Evolutionary conservation across 306 rosid genomes (phyloP), one percentile per base, ranked within the genome.

Genomic region (Comarum palustre): DNA sequence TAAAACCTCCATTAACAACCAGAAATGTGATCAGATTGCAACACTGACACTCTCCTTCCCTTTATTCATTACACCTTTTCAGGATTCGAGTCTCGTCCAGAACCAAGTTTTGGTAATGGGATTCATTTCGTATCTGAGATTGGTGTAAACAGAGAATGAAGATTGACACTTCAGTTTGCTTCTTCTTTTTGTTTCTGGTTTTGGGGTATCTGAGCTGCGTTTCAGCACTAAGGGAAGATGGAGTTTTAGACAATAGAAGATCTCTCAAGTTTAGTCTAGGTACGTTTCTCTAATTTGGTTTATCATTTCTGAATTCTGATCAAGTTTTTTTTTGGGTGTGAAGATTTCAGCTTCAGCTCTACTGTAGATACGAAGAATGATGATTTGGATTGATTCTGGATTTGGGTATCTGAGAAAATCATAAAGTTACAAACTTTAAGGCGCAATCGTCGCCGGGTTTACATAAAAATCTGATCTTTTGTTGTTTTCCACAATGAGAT

Each of bases 181-280:
- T 77, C 60, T 82, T 77, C 46, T 66, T 86, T 39, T 0, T 85
- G 72, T 68, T 88, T 66, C 4, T 78, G 82, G 13, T 66, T 17
- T 76, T 84, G 73, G 72, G 71, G 34, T 83, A 72, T 81, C 55
- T 80, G 31, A 79, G 82, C 87, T 84, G 84, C 17, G 78, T 85
- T 78, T 88, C 90, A 68, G 91, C 91, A 73, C 72, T 54, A 4
- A 54, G 85, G 72, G 66, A 66, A 10, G 57, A 77, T 81, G 90
- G 81, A 67, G 72, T 75, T 31, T 16, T 76, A 64, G 72, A 69
- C 31, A 27, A 52, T 36, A 19, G 47, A 17, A 79, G 79, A 72
- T 65, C 58, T 39, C 61, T 75, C 15, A 87, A 82, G 50, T 77
- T 85, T 67, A 68, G 81, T 55, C 59, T 84, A 83, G 99, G 99